Evolutionary conservation across 2,329 filamentous ascomycete genomes (phyloP), one percentile per base, ranked within the genome.

Genomic region (Aureobasidium sp.): DNA sequence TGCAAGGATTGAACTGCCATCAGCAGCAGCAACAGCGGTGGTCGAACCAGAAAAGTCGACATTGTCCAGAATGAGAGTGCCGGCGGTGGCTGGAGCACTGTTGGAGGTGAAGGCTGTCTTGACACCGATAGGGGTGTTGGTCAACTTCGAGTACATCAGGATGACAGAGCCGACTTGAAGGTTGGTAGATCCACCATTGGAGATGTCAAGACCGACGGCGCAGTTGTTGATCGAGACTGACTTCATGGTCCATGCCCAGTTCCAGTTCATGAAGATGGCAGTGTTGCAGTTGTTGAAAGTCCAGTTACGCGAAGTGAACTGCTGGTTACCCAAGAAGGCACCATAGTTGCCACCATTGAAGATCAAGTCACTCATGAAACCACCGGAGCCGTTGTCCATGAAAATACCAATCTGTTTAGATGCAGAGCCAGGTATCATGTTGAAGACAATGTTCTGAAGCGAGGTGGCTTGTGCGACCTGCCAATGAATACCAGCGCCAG

Each of bases 91-190:
- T 19, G 81, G 77, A 54, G 83, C 77, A 53, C 79, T 81, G 48
- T 71, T 68, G 5, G 78, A 71, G 71, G 85, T 87, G 54, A 88
- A 95, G 1, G 85, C 80, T 22, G 89, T 91, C 61, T 80, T 80
- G 63, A 96, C 77, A 60, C 87, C 91, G 52, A 88, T 79, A 1
- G 79, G 79, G 1, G 88, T 91, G 70, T 87, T 85, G 59, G 76
- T 79, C 63, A 96, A 81, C 60, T 77, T 82, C 73, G 85, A 90
- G 74, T 97, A 91, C 51, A 90, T 73, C 44, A 96, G 71, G 52
- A 95, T 70, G 40, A 95, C 79, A 1, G 91, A 95, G 53, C 93
- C 93, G 49, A 95, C 90, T 10, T 82, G 85, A 72, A 93, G 86
- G 61, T 75, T 68, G 61, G 75, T 68, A 11, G 54, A 27, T 6